Conservation (phyloP, 306 rosid species). For the Sechiopsis laciniata region DNA sequence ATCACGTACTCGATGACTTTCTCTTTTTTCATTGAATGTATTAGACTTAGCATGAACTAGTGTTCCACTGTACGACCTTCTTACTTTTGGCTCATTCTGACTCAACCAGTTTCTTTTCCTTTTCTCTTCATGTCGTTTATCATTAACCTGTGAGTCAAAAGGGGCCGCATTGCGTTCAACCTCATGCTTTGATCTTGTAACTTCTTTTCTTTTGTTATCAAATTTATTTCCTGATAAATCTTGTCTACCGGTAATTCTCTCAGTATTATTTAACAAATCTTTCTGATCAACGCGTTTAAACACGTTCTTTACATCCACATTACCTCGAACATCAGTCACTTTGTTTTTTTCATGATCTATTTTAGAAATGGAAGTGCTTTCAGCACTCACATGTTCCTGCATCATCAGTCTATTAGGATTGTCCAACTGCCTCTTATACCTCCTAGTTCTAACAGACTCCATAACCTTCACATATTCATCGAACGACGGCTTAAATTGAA, state of each 20-base stretch:
- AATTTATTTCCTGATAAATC: slow-evolving; percentile 17
- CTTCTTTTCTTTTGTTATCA: slow-evolving; percentile 22
- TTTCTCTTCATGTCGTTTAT: slow-evolving; percentile 25
- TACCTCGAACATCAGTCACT: slow-evolving; percentile 21
- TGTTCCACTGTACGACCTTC: not conserved
- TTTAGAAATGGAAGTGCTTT: slow-evolving; percentile 23
- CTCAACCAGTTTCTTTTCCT: slow-evolving; percentile 22
- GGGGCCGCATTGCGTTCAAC: slow-evolving; percentile 26
- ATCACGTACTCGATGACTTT: slow-evolving; percentile 17
- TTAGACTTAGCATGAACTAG: not conserved
- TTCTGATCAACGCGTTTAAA: slow-evolving; percentile 22
- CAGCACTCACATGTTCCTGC: slow-evolving; percentile 21
- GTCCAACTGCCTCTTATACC: slow-evolving; percentile 27
- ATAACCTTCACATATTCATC: slow-evolving; percentile 70
- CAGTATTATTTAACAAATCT: slow-evolving; percentile 20
- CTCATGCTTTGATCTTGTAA: slow-evolving; percentile 27
- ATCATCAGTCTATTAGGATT: slow-evolving; percentile 28
- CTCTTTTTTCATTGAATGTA: slow-evolving; percentile 8
- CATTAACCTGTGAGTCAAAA: slow-evolving; percentile 25
- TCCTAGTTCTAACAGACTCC: slow-evolving; percentile 51
- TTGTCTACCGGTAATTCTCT: slow-evolving; percentile 17
- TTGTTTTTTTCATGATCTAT: slow-evolving; percentile 26
- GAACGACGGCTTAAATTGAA: slow-evolving; percentile 70
- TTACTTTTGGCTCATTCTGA: no score
- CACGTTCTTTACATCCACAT: slow-evolving; percentile 23